Base-by-base conservation (phyloP, 2,329 filamentous ascomycete species). In the Paecilomyces dactylethromorphus region DNA sequence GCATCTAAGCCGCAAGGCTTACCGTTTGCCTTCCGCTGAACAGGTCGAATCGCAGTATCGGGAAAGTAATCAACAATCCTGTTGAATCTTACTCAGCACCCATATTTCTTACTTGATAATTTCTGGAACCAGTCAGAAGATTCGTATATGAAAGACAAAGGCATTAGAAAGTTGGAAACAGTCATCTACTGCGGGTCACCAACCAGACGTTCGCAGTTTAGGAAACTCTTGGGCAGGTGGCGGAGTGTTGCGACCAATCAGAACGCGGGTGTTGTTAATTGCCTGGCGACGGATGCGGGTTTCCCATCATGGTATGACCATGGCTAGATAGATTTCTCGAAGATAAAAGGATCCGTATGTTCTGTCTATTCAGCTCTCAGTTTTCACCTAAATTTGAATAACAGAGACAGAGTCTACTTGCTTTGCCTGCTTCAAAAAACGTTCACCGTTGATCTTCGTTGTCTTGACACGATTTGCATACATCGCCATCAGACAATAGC, bases 201-300 rank as follows among this genome's bases (percentile, higher is more conserved):
- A 66, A 64, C 60, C 59, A 66, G 58, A 51, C 22, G 11, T 29
- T n/a, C 29, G 7, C 39, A 21, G 39, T 45, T 45, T 45, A n/a
- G 39, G n/a, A 5, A 45, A 45, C 18, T 18, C 35, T 18, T n/a
- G 35, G 35, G 35, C 35, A 7, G 33, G 35, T 45, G 35, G 35
- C 35, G 35, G 35, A 45, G 13, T 18, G 35, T n/a, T 7, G 7
- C 39, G 15, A 8, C 69, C 67, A 72, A 72, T 49, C 61, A 70
- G n/a, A n/a, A 26, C 0, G 1, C n/a, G 33, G 51, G 3, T 26
- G 68, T 71, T 71, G 62, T 49, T 67, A 70, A 72, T 66, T 63
- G 59, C 49, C 31, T 56, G 57, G 57, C 15, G 54, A 31, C 35
- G 31, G 32, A 53, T 57, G 62, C 59, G 64, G 60, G 65, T 59